Conservation (phyloP, 2,329 filamentous ascomycete genomes). For the Phoma herbarum region DNA sequence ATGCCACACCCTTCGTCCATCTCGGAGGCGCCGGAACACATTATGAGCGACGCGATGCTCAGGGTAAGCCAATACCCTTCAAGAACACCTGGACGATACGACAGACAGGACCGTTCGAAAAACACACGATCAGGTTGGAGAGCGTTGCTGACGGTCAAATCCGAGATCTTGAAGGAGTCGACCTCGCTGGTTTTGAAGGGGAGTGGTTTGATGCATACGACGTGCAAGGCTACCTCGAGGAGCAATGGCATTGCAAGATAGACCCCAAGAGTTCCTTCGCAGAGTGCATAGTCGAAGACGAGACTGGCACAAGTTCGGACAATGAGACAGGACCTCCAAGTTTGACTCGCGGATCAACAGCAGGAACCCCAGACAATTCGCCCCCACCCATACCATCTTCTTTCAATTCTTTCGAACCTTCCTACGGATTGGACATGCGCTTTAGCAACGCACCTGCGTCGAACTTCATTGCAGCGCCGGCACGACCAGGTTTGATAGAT, state of each 20-base stretch:
- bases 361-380: conserved; percentile 8
- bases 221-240: conserved; percentile 75
- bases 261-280: conserved; percentile 68
- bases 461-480: conserved; percentile 10
- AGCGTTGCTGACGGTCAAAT: conserved; percentile 29
- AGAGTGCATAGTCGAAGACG: conserved; percentile 54
- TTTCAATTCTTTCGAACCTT: conserved; percentile 14
- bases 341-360: conserved; percentile 10
- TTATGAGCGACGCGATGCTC: conserved; percentile 57
- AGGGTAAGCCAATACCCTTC: conserved; percentile 48
- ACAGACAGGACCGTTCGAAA: conserved; percentile 46
- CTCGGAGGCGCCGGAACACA: conserved; percentile 75
- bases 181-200: conserved; percentile 71
- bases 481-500: conserved; percentile 31
- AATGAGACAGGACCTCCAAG: conserved; percentile 12
- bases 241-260: conserved; percentile 68
- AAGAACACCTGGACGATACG: conserved; percentile 46
- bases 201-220: conserved; percentile 82
- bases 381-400: neutral
- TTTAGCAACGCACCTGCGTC: conserved; percentile 14
- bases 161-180: conserved; percentile 52
- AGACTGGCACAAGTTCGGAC: conserved; percentile 17
- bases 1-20: conserved; percentile 68
- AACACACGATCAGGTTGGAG: conserved; percentile 33
- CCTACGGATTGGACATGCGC: conserved; percentile 39